A percentile compares a stretch with the other conserved stretches of the same genome.
phyloP scores from a whole-genome alignment of 2,329 filamentous ascomycete genomes.

The Sporothrix schenckii region DNA sequence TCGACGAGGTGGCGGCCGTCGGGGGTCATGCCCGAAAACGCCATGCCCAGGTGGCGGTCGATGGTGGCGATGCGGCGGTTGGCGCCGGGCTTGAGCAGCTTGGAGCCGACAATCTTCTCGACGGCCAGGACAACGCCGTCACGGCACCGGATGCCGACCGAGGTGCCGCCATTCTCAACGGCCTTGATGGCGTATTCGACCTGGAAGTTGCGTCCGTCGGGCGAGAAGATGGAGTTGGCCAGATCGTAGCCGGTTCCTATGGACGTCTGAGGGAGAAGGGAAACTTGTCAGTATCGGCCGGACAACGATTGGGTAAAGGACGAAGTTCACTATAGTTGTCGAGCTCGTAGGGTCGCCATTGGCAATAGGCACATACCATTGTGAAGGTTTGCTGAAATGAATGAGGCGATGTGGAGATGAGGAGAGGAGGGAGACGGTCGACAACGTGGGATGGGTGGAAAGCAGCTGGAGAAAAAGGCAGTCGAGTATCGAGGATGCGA shows the following conservation, averaged over 20 bases:
- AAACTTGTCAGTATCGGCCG: neutral
- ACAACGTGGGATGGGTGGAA: neutral
- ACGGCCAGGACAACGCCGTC: constrained; percentile 94
- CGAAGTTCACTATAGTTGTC: neutral
- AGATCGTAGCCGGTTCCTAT: constrained; percentile 99
- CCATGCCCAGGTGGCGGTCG: constrained; percentile 89
- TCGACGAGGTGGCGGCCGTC: constrained; percentile 95
- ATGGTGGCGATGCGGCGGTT: constrained; percentile 98
- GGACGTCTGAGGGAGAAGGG: constrained; percentile 69
- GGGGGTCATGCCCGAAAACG: constrained; percentile 90
- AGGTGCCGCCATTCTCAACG: constrained; percentile 95
- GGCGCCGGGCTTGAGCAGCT: constrained; percentile 89
- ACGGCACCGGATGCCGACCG: constrained; percentile 94
- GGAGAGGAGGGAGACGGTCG: neutral
- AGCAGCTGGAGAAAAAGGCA: neutral
- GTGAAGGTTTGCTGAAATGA: neutral
- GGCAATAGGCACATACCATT: constrained; percentile 8
- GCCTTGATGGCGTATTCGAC: constrained; percentile 99
- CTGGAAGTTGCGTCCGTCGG: constrained; percentile 98
- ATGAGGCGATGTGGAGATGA: neutral
- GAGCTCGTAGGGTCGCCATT: neutral
- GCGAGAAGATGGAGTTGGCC: constrained; percentile 98
- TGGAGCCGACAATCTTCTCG: constrained; percentile 95
- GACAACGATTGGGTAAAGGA: neutral
- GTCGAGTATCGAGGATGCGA: neutral